Evolutionary conservation across 345 rosid genomes (phyloP), one percentile per base, ranked within the genome.

Genomic region (Acer negundo): DNA sequence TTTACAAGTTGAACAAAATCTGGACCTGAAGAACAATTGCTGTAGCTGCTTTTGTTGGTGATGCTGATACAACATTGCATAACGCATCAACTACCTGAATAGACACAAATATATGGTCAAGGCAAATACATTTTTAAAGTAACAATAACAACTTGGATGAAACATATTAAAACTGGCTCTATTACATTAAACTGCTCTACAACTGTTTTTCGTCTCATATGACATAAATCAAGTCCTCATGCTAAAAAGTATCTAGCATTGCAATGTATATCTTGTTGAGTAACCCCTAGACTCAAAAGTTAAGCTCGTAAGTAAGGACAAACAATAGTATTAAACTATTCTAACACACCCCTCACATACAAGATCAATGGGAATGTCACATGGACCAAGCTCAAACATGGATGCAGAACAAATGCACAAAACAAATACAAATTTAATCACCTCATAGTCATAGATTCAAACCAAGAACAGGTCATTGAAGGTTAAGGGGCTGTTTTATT

Each of bases 11-110:
- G 74, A 85, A 82, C 87, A 84, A 85, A 85, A 61, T 75, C 63
- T 82, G 42, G 75, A 95, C 99, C 99, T 95, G 98, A 87, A 95
- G 98, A 75, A 95, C 95, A 82, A 95, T 84, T 20, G 99, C 99
- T 44, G 99, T 87, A 7, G 97, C 96, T 69, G 97, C 99, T 79
- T 92, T 95, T 64, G 96, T 80, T 70, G 99, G 98, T 6, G 97
- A 87, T 59, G 98, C 90, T 58, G 93, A 88, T 70, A 95, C 99
- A 1, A 95, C 99, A 76, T 95, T 92, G 91, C 99, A 93, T 61
- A 95, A 81, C 23, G 99, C 99, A 76, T 92, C 98, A 62, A 93
- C 96, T 62, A 95, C 99, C 99, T 95, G 80, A 44, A 76, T 55
- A 72, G 49, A 80, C 68, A 44, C 31, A 79, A 59, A 77, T 38